Percentiles rank a stretch among this genome's conserved stretches.
Conservation (phyloP, 1,139 yeast genomes). For the Kurtzmaniella quercitrusa region DNA sequence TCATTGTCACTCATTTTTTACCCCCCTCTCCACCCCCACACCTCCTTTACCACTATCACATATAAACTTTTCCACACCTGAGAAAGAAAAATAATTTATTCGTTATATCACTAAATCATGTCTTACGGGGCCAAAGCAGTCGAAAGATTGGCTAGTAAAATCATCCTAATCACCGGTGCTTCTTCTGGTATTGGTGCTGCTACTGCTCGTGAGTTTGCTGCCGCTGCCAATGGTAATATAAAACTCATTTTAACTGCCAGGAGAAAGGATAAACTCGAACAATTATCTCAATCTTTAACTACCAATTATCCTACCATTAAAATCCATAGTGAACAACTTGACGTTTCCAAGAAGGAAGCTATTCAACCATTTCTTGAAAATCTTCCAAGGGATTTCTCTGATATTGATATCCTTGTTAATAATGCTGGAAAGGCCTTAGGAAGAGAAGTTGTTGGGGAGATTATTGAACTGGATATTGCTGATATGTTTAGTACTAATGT, state of each 20-base stretch:
- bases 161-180: conserved; percentile 34
- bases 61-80: too few relatives aligned
- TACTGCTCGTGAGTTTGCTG: conserved; percentile 69
- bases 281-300: conserved; percentile 42
- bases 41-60: too few relatives aligned
- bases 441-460: conserved; percentile 56
- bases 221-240: conserved; percentile 61
- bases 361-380: conserved; percentile 49
- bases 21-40: too few relatives aligned
- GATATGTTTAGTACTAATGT: conserved; percentile 74
- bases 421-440: conserved; percentile 85
- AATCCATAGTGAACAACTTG: conserved; percentile 51
- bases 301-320: conserved; percentile 43
- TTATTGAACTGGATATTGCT: conserved; percentile 49
- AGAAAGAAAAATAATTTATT: too few relatives aligned
- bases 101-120: too few relatives aligned
- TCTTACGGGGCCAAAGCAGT: conserved; percentile 42
- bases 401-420: conserved; percentile 66
- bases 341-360: conserved; percentile 51
- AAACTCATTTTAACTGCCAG: conserved; percentile 69
- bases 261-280: conserved; percentile 50
- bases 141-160: conserved; percentile 40
- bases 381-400: conserved; percentile 51
- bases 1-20: too few relatives aligned
- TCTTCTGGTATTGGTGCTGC: conserved; percentile 63